Evolutionary conservation across 2,329 filamentous ascomycete species (phyloP), one percentile per base, ranked within the genome.

Genomic region (Aspergillus candidus): DNA sequence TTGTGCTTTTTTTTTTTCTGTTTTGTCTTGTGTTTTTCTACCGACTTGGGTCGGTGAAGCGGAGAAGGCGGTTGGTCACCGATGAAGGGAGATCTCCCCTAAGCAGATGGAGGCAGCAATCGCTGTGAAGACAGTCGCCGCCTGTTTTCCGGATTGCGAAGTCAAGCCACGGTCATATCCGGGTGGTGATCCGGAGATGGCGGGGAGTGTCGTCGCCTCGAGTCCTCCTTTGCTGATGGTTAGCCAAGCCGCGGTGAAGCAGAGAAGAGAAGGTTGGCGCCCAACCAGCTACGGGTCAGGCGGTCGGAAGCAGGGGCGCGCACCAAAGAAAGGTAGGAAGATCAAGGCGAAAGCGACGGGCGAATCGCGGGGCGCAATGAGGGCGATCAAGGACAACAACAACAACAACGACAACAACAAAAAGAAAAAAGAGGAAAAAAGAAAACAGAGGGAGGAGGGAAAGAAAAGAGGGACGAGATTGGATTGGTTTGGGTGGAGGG

Each of bases 91-190:
- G 22, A 27, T 27, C 22, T 27, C 22, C 22, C 22, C 22, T 56
- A 46, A 29, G 34, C 30, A 45, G 40, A 46, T 56, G 52, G 52
- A 56, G 42, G 50, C 51, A 55, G 52, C 46, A 41, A 49, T 53
- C 51, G 53, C 48, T 46, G 46, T 44, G 43, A 56, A 36, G 44
- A 51, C 40, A 46, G 30, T 58, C 48, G 57, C 57, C 52, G 51
- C 47, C 52, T 54, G 49, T 52, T 50, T 54, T 40, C 40, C 51
- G 44, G 44, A 50, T 50, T 58, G 29, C 30, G 41, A 15, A 43
- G 31, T 56, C 48, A 63, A 47, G 39, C 51, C 45, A 52, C 48
- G 47, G 51, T 54, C 62, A 66, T 66, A 49, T 65, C 55, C 50
- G 6, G 22, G 22, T 27, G 1, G 3, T 3, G 22, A 27, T 27